Percentiles rank a stretch among this genome's conserved stretches.
phyloP scores from a whole-genome alignment of 768 basidiomycete species.

The Leccinum pellstonianum region DNA sequence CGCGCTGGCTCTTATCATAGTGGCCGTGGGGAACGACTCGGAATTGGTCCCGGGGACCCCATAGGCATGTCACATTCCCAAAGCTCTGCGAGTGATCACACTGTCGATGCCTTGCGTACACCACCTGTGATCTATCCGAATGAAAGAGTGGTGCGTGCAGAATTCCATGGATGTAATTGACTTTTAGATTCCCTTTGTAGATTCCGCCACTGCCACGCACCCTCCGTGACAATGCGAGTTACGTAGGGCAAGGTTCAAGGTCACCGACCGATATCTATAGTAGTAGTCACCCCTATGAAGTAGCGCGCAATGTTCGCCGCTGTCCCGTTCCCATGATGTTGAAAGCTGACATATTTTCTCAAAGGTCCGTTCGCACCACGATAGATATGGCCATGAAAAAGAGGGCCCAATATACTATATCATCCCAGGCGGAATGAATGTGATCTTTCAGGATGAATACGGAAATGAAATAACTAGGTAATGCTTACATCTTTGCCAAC shows the following conservation, averaged over 20 bases:
- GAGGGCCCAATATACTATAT: conserved; percentile 52
- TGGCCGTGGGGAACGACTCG: conserved; percentile 15
- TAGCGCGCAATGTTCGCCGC: conserved; percentile 15
- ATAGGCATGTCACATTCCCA: conserved; percentile 23
- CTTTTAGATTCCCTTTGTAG: conserved; percentile 10
- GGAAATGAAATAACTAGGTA: conserved; percentile 67
- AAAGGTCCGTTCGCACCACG: conserved; percentile 28
- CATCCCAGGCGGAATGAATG: conserved; percentile 61
- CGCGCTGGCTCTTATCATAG: conserved; percentile 23
- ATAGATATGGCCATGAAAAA: conserved; percentile 24
- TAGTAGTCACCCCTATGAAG: conserved; percentile 19
- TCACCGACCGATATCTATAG: conserved; percentile 33
- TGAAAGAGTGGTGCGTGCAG: conserved; percentile 27
- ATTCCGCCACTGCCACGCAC: conserved; percentile 31
- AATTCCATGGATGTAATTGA: background rate
- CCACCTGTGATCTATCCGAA: conserved; percentile 21
- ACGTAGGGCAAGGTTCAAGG: conserved; percentile 15
- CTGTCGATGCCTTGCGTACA: conserved; percentile 29
- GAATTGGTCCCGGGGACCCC: conserved; percentile 16
- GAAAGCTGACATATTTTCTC: conserved; percentile 11
- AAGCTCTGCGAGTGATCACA: conserved; percentile 30
- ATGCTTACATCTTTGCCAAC: background rate
- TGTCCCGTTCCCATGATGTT: background rate
- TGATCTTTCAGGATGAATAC: conserved; percentile 65
- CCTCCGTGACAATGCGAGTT: conserved; percentile 14